Evolutionary conservation across 164 flowering plant genomes (phyloP).

Genomic region (Sedum album): DNA sequence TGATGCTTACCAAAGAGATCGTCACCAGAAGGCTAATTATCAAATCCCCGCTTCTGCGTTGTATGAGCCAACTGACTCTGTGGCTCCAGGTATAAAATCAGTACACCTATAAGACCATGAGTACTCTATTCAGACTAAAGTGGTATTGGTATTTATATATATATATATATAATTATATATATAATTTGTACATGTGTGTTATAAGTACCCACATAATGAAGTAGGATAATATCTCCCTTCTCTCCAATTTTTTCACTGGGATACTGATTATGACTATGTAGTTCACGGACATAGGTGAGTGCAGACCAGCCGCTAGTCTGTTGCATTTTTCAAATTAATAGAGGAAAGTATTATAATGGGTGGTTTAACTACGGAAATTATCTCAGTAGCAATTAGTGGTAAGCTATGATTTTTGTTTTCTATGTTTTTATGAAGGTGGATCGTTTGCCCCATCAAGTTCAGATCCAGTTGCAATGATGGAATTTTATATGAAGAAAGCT

Average conservation of each 20-base stretch:
- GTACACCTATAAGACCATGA: background rate
- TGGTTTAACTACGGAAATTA: background rate
- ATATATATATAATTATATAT: background rate
- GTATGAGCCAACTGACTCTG: slow-evolving; percentile 47
- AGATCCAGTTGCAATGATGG: slow-evolving; percentile 97
- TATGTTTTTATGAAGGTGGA: slow-evolving; percentile 27
- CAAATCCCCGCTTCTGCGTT: slow-evolving; percentile 91
- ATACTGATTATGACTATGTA: background rate
- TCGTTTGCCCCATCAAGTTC: slow-evolving; percentile 36
- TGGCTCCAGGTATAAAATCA: slow-evolving; percentile 10
- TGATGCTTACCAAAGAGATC: slow-evolving; percentile 33
- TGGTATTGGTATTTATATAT: background rate
- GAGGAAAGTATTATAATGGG: background rate
- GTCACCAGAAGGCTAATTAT: slow-evolving; percentile 46
- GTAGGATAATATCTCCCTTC: background rate
- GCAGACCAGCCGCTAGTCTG: background rate
- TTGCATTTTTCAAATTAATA: background rate
- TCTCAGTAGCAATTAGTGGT: background rate
- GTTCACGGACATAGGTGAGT: background rate
- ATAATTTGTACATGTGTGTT: background rate
- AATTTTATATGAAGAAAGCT: slow-evolving; percentile 90
- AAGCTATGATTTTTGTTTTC: background rate
- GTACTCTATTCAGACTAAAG: background rate
- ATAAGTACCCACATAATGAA: too few relatives aligned
- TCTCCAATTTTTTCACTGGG: background rate